Base-by-base conservation (phyloP, 768 basidiomycete species). In the Leucocoprinus birnbaumii region DNA sequence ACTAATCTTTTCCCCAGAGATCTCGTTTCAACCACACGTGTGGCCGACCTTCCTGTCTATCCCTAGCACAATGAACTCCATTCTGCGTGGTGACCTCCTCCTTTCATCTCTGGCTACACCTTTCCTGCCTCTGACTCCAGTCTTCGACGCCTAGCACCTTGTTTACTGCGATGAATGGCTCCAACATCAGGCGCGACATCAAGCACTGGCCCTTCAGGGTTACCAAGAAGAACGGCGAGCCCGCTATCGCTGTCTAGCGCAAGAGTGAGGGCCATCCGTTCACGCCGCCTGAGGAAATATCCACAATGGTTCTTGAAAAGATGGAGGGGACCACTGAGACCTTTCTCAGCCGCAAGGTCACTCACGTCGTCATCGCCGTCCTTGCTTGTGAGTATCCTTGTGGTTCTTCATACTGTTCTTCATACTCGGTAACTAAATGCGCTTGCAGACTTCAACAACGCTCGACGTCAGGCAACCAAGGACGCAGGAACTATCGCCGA, bases 281-380 rank as follows among this genome's bases (percentile, higher is more conserved):
- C 66, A 86, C n/a, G n/a, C n/a, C 91, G 0, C 90, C 94, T 5
- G 94, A 96, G 71, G 94, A 97, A 74, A 85, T 98, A 62, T 90
- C 86, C 41, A 94, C 96, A 55, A 98, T 98, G 96, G 82, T 98
- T 64, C 78, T 98, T 53, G 77, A 72, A 57, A 98, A 98, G 82
- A 98, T 98, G 96, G 97, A 97, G 82, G 96, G 98, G 79, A 98
- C 94, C 24, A 96, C 96, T 55, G 96, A 98, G 80, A 90, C 94
- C 16, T 98, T 96, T 75, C 89, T 98, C 57, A 94, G 94, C 64
- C 83, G 93, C 66, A 89, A 91, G 71, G 94, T 98, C 68, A 94
- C 94, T 57, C 92, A 98, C 71, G 95, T 96, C 56, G 95, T 98
- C 47, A 92, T 98, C 68, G 98, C 96, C 47, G 96, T 98, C 69